phyloP scores from a whole-genome alignment of 1,139 yeast genomes.

The Candida sojae region DNA sequence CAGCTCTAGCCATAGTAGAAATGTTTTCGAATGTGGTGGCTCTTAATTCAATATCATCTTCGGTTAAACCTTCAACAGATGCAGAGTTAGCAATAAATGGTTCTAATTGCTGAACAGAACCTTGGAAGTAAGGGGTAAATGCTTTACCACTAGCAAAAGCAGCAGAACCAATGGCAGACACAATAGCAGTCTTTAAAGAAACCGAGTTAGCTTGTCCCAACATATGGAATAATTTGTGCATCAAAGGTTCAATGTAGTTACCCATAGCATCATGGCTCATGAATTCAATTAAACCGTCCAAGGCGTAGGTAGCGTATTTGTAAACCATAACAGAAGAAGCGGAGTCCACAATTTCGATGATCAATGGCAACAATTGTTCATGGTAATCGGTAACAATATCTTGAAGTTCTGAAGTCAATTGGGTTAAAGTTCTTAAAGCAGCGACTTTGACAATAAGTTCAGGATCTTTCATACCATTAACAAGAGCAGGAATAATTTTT shows the following conservation, averaged over 20 bases:
- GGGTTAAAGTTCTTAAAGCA: constrained; percentile 79
- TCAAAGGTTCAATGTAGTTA: constrained; percentile 80
- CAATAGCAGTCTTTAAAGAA: constrained; percentile 81
- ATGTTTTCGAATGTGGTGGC: constrained; percentile 92
- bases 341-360: constrained; percentile 82
- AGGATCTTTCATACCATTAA: constrained; percentile 77
- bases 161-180: constrained; percentile 95
- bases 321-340: constrained; percentile 84
- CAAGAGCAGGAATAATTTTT: constrained; percentile 70
- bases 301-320: constrained; percentile 87
- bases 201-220: constrained; percentile 67
- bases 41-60: constrained; percentile 80
- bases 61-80: constrained; percentile 68
- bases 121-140: constrained; percentile 81
- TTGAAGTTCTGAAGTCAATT: constrained; percentile 81
- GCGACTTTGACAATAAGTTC: constrained; percentile 80
- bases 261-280: constrained; percentile 86
- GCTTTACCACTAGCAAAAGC: constrained; percentile 93
- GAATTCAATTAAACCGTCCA: constrained; percentile 90
- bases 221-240: constrained; percentile 86
- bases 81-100: constrained; percentile 72
- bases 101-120: constrained; percentile 77
- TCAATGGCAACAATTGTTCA: constrained; percentile 78
- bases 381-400: constrained; percentile 83
- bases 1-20: constrained; percentile 95